phyloP scores from a whole-genome alignment of 768 basidiomycete species.

The Suillus subaureus region DNA sequence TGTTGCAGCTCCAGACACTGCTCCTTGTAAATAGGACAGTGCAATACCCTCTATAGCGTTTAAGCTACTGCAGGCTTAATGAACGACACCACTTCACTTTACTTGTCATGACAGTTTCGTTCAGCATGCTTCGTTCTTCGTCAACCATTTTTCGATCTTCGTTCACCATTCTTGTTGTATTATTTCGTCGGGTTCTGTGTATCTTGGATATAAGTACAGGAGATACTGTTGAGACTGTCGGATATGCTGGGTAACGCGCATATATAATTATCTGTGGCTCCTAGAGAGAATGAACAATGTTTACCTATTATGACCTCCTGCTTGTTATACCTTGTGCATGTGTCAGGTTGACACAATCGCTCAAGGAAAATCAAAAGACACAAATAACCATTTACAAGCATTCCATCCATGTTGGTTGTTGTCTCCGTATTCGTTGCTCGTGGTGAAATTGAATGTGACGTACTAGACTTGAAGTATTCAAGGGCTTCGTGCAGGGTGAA shows the following conservation, averaged over 20 bases:
- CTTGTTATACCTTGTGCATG: not conserved
- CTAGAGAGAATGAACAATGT: not conserved
- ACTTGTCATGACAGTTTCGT: not conserved
- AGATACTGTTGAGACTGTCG: not conserved
- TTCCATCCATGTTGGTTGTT: not conserved
- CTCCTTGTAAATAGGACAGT: not conserved
- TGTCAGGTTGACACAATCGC: not conserved
- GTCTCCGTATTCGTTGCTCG: slow-evolving; percentile 8
- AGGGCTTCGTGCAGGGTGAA: not conserved
- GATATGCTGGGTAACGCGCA: not conserved
- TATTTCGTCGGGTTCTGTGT: not conserved
- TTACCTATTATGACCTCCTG: not conserved
- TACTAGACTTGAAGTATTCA: not conserved
- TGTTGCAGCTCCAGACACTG: not conserved
- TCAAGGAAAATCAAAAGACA: not conserved
- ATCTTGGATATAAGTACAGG: not conserved
- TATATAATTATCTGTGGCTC: not conserved
- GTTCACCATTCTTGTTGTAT: not conserved
- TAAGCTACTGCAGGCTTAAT: not conserved
- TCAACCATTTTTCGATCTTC: not conserved
- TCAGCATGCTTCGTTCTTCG: not conserved
- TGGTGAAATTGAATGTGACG: not conserved
- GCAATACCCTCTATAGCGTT: not conserved
- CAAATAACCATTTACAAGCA: slow-evolving; percentile 3
- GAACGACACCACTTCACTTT: not conserved